Base-by-base conservation (phyloP, 371 early-diverging fungal species). In the Fennellomyces sp. region DNA sequence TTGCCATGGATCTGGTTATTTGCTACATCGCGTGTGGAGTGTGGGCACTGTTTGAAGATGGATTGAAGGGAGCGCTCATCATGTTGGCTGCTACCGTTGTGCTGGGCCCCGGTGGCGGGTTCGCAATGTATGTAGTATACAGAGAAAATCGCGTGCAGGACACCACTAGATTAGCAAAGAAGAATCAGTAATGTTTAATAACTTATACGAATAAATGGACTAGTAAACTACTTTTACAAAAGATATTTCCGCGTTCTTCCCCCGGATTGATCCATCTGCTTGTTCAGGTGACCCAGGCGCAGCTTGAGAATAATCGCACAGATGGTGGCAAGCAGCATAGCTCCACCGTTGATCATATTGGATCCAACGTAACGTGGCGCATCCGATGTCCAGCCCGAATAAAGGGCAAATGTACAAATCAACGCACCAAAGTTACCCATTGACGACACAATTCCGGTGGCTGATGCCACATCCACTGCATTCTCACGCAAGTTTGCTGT, bases 301-400 rank as follows among this genome's bases (percentile, higher is more conserved):
- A 63, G 35, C 38, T 74, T 63, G 15, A 79, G 64, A 0, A 64
- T 30, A 11, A 74, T 25, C 12, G 80, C 80, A 56, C 68, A 58
- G 10, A 70, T 10, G 10, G 76, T 76, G 27, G 80, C 76, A 19
- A 79, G 26, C n/a, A 79, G 54, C 80, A 79, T 79, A 11, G 76
- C 73, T 6, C 73, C 72, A 19, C 76, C 80, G 17, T 74, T 74
- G 26, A 79, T 66, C 80, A 79, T 79, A 31, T 79, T 79, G 11
- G 80, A 79, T 7, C 80, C 80, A 33, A 76, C 48, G 52, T 79
- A 79, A 12, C 71, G 64, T n/a, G 80, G 80, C 8, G 75, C 76
- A 64, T 79, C 80, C 1, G 72, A 58, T 13, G 76, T 57, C 80
- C 80, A 79, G 13, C 80, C 76, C 2, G 80, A 76, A 41, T 79